Conservation (phyloP, 148 eudicot species). For the Fagopyrum tataricum region DNA sequence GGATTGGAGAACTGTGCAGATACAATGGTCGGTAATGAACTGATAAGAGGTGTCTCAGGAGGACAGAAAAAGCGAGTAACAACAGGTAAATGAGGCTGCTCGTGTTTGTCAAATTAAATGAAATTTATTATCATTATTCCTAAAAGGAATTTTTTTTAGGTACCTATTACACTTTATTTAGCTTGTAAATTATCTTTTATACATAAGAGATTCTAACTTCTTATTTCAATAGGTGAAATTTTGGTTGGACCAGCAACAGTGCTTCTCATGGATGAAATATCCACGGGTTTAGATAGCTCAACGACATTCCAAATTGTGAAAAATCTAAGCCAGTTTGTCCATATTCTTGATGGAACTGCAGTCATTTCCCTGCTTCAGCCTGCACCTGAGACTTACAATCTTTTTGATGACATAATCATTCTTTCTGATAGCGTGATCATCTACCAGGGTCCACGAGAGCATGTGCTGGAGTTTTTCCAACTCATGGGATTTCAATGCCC, state of each 20-base stretch:
- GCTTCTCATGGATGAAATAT: slow-evolving; percentile 32
- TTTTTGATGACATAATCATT: slow-evolving; percentile 31
- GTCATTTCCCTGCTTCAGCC: slow-evolving; percentile 36
- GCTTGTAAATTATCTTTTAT: not conserved
- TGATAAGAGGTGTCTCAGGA: slow-evolving; percentile 16
- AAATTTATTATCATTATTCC: not conserved
- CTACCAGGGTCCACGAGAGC: slow-evolving; percentile 29
- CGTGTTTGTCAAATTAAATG: too few species aligned
- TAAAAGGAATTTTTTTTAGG: not conserved
- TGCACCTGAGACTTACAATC: slow-evolving; percentile 30
- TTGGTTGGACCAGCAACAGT: slow-evolving; percentile 30
- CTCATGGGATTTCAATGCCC: slow-evolving; percentile 82
- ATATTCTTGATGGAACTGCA: slow-evolving; percentile 23
- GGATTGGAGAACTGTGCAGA: slow-evolving; percentile 31
- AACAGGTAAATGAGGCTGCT: slow-evolving; percentile 17
- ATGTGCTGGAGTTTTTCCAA: slow-evolving; percentile 26
- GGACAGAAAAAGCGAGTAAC: slow-evolving; percentile 25
- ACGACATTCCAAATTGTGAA: slow-evolving; percentile 34
- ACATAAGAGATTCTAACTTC: not conserved
- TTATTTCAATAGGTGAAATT: slow-evolving; percentile 26
- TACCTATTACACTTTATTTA: not conserved
- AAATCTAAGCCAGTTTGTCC: slow-evolving; percentile 21
- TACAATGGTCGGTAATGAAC: slow-evolving; percentile 15
- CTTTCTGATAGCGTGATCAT: slow-evolving; percentile 26
- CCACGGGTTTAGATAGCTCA: slow-evolving; percentile 33